Evolutionary conservation across 2,329 filamentous ascomycete species (phyloP), one percentile per base, ranked within the genome.

Genomic region (Rhynchosporium secalis): DNA sequence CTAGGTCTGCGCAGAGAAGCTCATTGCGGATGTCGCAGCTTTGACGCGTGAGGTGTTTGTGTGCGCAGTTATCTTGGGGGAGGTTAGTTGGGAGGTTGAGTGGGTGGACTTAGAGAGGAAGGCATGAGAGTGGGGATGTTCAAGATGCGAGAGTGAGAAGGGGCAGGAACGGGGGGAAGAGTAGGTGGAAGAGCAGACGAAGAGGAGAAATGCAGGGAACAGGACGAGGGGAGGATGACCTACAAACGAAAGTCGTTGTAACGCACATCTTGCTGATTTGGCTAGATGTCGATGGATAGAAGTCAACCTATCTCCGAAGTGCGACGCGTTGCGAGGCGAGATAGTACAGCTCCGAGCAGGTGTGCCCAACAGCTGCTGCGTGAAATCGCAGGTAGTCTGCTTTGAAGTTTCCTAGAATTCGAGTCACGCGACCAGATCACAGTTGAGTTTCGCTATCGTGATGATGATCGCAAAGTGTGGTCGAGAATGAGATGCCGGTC

Each of bases 1-100:
- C 7, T 3, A 47, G 8, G 28, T 61, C 55, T 13, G 54, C 47
- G 49, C 58, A 64, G 36, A 64, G 58, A 20, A 55, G 43, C 8
- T 26, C 15, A 48, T 64, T 64, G 8, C 33, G 10, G 1, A 10
- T 31, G 9, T 38, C 15, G 62, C 62, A 64, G 26, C n/a, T 8
- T 1, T 51, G 45, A 1, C 62, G 62, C 10, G 51, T 31, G 31
- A 64, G 58, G 55, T 59, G 58, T 49, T 64, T 64, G 55, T 64
- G 62, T 13, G 36, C 45, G 56, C 62, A 64, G 9, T 64, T 56
- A 20, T 64, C 62, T 64, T 12, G 12, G 40, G 4, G 28, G 26
- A 20, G 20, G 20, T 20, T 20, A 20, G 20, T 64, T 12, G 12
- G 40, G 4, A 15, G 26, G 13, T 15, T 12, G 3, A 12, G 26